Base-by-base conservation (phyloP, 768 basidiomycete species). In the Russula abietina region DNA sequence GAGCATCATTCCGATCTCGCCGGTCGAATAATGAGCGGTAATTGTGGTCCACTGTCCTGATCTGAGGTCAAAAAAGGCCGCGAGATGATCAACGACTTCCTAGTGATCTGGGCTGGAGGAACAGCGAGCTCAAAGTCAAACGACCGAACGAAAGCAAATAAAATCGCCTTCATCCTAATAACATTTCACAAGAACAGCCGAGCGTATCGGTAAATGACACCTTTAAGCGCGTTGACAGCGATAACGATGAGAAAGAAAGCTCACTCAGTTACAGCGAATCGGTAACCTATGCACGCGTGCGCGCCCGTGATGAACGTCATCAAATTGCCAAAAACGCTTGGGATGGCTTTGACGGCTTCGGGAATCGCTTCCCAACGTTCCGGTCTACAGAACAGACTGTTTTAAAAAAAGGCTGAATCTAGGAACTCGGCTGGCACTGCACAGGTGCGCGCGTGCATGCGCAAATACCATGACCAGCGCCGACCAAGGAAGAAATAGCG, bases 71-170 rank as follows among this genome's bases (percentile, higher is more conserved):
- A 16, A 22, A 48, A 51, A 16, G 69, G 69, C 7, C 68, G 66
- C 11, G 43, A 26, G 4, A 70, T 68, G 30, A 62, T 38, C 33
- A 63, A 50, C 14, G 60, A 57, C 51, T 24, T 57, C 45, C 57
- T 30, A 12, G 36, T 38, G 39, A 68, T 61, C 3, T 60, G 55
- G 14, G 32, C 58, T 6, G 60, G 33, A 9, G 46, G 45, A 33
- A 62, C 32, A 0, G 63, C 65, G 14, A 69, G 57, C 39, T 62
- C 65, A 48, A 70, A 70, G 19, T 69, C 68, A 53, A 71, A 71
- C 14, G 70, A 57, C 17, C 70, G 70, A 22, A 69, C 54, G 33
- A 71, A 60, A 16, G 64, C 57, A 54, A 71, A 71, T 3, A 71
- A 1, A 43, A 71, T 49, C 0, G 70, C 69, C 51, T 71, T 71